These are phyloP conservation scores for Pseudoscleropodium purum DNA, from an alignment of 225 moss, liverwort and hornwort species.

Conservation along the genomic window DNA sequence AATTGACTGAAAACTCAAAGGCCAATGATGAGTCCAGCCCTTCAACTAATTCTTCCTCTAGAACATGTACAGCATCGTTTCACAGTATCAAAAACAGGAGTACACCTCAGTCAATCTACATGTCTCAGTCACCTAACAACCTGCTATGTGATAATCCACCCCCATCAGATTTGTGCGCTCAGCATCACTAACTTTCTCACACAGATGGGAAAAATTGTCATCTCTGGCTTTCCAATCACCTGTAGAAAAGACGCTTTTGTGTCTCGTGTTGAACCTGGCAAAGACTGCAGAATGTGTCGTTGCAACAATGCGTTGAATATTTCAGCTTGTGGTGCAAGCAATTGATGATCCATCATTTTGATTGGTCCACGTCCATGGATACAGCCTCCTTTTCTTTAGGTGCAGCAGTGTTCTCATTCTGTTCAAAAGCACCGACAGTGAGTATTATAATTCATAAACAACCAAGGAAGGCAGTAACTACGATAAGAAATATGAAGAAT, in stretches of 20 bases:
- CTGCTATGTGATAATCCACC: not conserved
- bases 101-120: not conserved
- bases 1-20: not conserved
- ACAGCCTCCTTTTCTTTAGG: slow-evolving; percentile 9
- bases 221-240: not conserved
- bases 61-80: not conserved
- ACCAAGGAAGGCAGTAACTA: not conserved
- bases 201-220: not conserved
- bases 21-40: not conserved
- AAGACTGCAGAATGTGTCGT: not conserved
- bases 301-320: not conserved
- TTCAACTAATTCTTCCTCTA: not conserved
- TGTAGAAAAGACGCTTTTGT: not conserved
- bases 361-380: slow-evolving; percentile 17
- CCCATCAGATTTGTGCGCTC: not conserved
- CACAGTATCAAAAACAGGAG: not conserved
- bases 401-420: slow-evolving; percentile 13
- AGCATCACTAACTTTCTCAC: not conserved
- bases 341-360: not conserved
- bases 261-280: not conserved
- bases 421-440: not conserved
- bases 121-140: not conserved
- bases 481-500: not conserved
- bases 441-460: not conserved
- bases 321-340: not conserved